Conservation (phyloP, 1,284 basidiomycete species). For the Phaffia rhodozyma region DNA sequence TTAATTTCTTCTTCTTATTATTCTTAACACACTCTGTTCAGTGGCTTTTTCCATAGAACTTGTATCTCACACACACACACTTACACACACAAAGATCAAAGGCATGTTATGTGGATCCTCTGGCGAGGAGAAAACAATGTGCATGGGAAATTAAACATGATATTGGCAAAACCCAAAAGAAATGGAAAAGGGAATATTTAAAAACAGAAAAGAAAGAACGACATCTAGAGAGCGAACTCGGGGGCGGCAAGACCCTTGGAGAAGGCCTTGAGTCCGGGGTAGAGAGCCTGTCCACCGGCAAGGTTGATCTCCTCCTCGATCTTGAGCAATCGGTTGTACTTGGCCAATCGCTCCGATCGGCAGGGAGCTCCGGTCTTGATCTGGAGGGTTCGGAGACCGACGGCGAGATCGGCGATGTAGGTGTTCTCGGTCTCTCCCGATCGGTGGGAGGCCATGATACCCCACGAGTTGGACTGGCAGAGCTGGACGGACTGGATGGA, state of each 20-base stretch:
- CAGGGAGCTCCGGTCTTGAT: conserved; percentile 74
- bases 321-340: conserved; percentile 76
- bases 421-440: conserved; percentile 75
- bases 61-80: too few relatives aligned
- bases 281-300: conserved; percentile 44
- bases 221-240: conserved; percentile 23
- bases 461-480: conserved; percentile 92
- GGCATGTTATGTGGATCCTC: too few relatives aligned
- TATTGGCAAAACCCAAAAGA: too few relatives aligned
- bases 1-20: too few relatives aligned
- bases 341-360: conserved; percentile 84
- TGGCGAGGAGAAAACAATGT: too few relatives aligned
- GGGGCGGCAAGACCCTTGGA: conserved; percentile 62
- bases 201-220: background rate
- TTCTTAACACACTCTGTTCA: too few relatives aligned
- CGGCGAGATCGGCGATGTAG: conserved; percentile 91
- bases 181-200: conserved; percentile 3
- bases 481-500: conserved; percentile 52
- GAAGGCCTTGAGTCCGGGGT: conserved; percentile 66
- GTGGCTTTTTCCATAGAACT: too few relatives aligned
- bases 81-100: too few relatives aligned
- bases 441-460: conserved; percentile 99
- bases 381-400: conserved; percentile 61
- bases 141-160: too few relatives aligned
- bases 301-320: conserved; percentile 44